phyloP scores from a whole-genome alignment of 2,329 filamentous ascomycete species.

The Botrytis fabae region DNA sequence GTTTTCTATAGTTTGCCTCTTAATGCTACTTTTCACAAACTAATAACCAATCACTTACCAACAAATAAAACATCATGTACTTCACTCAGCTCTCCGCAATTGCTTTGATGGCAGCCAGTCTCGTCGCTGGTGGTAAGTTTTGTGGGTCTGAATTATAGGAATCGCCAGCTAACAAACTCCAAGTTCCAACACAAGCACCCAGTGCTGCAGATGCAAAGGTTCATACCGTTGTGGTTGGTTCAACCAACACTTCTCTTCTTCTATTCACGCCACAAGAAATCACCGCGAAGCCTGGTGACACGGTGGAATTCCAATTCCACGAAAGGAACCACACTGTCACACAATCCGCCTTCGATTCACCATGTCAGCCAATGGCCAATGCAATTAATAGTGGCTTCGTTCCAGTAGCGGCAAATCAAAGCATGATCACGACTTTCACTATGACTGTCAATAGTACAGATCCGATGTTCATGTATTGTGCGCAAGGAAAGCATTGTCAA shows the following conservation, averaged over 20 bases:
- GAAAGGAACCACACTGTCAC: slow-evolving; percentile 75
- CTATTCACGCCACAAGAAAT: slow-evolving; percentile 67
- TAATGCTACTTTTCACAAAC: not conserved
- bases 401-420: slow-evolving; percentile 60
- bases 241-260: slow-evolving; percentile 45
- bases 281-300: slow-evolving; percentile 59
- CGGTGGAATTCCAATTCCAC: slow-evolving; percentile 67
- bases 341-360: slow-evolving; percentile 71
- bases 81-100: not conserved
- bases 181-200: not conserved
- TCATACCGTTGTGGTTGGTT: slow-evolving; percentile 66
- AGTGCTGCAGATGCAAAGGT: slow-evolving; percentile 35
- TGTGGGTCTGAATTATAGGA: not conserved
- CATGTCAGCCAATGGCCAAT: slow-evolving; percentile 62
- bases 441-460: slow-evolving; percentile 67
- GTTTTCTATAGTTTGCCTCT: not conserved
- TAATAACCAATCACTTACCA: not conserved
- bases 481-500: slow-evolving; percentile 72
- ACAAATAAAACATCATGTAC: not conserved
- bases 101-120: slow-evolving; percentile 4
- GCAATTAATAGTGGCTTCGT: slow-evolving; percentile 57
- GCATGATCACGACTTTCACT: slow-evolving; percentile 56
- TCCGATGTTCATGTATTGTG: slow-evolving; percentile 79
- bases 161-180: not conserved
- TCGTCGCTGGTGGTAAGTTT: not conserved